Evolutionary conservation across 1,139 yeast genomes (phyloP).

Genomic region (Candida tunisiensis): DNA sequence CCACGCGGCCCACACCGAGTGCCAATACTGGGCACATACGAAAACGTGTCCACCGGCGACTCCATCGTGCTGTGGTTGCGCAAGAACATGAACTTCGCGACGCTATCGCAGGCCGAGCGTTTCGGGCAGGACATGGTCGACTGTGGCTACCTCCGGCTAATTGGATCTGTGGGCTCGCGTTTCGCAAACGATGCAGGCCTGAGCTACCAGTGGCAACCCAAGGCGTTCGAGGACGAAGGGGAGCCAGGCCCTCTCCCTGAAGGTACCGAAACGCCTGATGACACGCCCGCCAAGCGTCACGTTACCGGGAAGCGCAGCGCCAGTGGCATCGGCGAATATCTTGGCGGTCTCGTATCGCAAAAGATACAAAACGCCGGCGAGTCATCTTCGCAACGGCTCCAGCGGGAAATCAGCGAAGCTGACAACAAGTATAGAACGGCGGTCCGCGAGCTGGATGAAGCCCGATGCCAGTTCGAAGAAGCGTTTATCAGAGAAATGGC

Average conservation of each 20-base stretch:
- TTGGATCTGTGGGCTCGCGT: conserved; percentile 34
- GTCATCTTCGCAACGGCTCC: too few species aligned
- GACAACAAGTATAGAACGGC: conserved; percentile 39
- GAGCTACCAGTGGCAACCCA: conserved; percentile 60
- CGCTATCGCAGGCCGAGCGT: conserved; percentile 45
- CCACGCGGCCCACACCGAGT: conserved; percentile 27
- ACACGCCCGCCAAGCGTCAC: too few species aligned
- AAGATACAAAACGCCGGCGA: too few species aligned
- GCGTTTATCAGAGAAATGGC: conserved; percentile 46
- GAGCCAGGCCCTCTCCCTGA: not conserved
- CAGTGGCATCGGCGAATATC: too few species aligned
- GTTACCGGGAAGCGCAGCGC: too few species aligned
- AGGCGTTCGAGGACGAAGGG: conserved; percentile 17
- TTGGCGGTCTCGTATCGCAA: too few species aligned
- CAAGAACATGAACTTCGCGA: conserved; percentile 21
- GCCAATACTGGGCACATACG: conserved; percentile 43
- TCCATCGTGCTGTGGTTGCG: conserved; percentile 41
- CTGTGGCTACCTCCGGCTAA: conserved; percentile 41
- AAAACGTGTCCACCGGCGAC: conserved; percentile 42
- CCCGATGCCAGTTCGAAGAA: conserved; percentile 58
- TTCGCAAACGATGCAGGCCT: conserved; percentile 58
- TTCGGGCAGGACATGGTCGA: conserved; percentile 61
- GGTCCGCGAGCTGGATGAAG: conserved; percentile 40
- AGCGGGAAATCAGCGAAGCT: conserved; percentile 18
- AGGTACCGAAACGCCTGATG: too few species aligned